Conservation (phyloP, 2,329 filamentous ascomycete species). For the Aureobasidium uvarum region DNA sequence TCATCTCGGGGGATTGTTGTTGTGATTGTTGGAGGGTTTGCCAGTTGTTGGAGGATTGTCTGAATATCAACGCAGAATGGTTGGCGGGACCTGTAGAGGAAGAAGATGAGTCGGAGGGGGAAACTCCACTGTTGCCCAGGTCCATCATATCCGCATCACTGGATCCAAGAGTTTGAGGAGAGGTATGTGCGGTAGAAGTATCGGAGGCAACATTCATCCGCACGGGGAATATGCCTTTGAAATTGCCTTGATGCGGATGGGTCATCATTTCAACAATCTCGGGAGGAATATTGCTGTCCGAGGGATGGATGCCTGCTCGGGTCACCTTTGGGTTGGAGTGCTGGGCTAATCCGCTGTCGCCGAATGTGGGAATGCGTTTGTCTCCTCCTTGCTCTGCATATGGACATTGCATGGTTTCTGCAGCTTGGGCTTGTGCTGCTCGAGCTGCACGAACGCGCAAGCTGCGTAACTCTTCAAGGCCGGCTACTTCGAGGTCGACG, state of each 20-base stretch:
- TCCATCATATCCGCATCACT: conserved; percentile 20
- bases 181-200: conserved; percentile 1
- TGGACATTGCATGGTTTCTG: background rate
- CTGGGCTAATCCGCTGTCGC: conserved; percentile 18
- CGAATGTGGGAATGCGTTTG: conserved; percentile 2
- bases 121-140: background rate
- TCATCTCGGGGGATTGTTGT: background rate
- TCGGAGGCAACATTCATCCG: background rate
- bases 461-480: conserved; percentile 46
- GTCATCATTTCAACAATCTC: background rate
- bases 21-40: background rate
- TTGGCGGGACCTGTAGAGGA: background rate
- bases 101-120: conserved; percentile 3
- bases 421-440: background rate
- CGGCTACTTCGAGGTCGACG: conserved; percentile 78
- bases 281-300: background rate
- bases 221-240: conserved; percentile 21
- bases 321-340: conserved; percentile 7
- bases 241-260: background rate
- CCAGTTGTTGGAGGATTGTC: conserved; percentile 8
- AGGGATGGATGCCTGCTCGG: background rate
- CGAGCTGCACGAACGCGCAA: conserved; percentile 17
- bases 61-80: background rate
- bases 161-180: conserved; percentile 8
- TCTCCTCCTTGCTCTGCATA: conserved; percentile 6